Base-by-base conservation (phyloP, 2,329 filamentous ascomycete genomes). In the Davidsoniella australis region DNA sequence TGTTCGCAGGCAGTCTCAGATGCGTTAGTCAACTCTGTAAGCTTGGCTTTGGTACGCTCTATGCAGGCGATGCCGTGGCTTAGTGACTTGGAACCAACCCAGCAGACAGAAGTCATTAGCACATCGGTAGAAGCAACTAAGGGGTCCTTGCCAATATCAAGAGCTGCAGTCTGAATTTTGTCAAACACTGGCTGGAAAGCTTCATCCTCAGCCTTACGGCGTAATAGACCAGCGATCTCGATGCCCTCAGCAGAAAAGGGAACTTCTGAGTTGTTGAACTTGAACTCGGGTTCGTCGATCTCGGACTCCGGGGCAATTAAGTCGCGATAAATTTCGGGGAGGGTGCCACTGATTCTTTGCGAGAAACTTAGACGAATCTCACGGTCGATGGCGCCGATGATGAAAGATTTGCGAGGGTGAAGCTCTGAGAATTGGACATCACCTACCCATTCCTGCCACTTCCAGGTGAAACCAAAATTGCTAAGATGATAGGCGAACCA, bases 391-490 rank as follows among this genome's bases (percentile, higher is more conserved):
- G 86, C 82, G 17, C 87, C 89, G 48, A 80, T 71, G 55, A 98
- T 91, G 65, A 98, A 95, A 29, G 89, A 85, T 66, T 95, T 95
- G 66, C 81, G 83, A 1, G 91, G 88, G 61, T 94, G 78, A 33
- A 91, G 67, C 53, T 81, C 70, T 0, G 85, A 75, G 23, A 93
- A 72, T 41, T 78, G 72, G 14, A 94, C 78, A 61, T 96, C 87
- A 14, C 88, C 85, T 44, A 84, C 74, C 91, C 91, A 98, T 66
- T 98, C 91, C 14, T 83, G 81, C 91, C 91, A 98, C 66, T 96
- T 96, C 91, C 91, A 98, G 8, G 91, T 91, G 62, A 96, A 98
- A 48, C 94, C 91, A 61, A 98, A 98, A 67, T 98, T 98, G 67
- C 88, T 95, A 56, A 98, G 68, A 67, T 98, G 91, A 63, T 98